A percentile compares a stretch with the other conserved stretches of the same genome.
phyloP scores from a whole-genome alignment of 2,329 filamentous ascomycete genomes.

The Colletotrichum coccodes region DNA sequence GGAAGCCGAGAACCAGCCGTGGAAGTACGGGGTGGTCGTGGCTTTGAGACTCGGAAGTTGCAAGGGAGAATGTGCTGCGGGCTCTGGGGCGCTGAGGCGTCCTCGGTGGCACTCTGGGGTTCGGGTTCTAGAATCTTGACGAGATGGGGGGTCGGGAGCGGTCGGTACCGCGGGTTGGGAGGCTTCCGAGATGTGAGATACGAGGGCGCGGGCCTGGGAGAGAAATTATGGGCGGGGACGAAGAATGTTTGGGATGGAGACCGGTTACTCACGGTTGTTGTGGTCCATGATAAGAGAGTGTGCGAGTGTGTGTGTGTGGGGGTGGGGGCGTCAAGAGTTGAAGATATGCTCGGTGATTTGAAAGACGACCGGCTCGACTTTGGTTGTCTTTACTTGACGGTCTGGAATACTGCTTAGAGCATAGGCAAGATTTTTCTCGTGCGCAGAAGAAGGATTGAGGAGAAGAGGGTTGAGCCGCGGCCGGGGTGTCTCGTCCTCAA shows the following conservation, averaged over 20 bases:
- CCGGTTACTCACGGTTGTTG: neutral
- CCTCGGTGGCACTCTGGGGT: neutral
- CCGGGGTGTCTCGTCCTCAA: neutral
- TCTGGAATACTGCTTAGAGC: neutral
- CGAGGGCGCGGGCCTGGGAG: neutral
- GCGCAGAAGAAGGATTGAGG: neutral
- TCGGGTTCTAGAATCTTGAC: neutral
- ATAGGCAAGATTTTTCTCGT: too few species aligned
- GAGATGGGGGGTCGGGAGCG: too few species aligned
- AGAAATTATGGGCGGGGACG: neutral
- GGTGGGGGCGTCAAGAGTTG: neutral
- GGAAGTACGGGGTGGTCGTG: neutral
- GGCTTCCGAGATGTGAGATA: too few species aligned
- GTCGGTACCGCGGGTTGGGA: too few species aligned
- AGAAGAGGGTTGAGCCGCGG: neutral
- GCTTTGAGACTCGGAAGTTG: neutral
- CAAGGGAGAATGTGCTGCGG: neutral
- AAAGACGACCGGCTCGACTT: neutral
- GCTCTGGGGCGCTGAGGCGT: neutral
- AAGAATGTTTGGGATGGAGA: neutral
- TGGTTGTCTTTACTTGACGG: neutral
- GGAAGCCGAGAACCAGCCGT: neutral
- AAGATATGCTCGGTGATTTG: slow-evolving; percentile 1
- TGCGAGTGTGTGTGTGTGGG: too few species aligned
- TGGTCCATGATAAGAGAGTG: neutral